Conservation (phyloP, 2,329 filamentous ascomycete genomes). For the Colletotrichum agaves region DNA sequence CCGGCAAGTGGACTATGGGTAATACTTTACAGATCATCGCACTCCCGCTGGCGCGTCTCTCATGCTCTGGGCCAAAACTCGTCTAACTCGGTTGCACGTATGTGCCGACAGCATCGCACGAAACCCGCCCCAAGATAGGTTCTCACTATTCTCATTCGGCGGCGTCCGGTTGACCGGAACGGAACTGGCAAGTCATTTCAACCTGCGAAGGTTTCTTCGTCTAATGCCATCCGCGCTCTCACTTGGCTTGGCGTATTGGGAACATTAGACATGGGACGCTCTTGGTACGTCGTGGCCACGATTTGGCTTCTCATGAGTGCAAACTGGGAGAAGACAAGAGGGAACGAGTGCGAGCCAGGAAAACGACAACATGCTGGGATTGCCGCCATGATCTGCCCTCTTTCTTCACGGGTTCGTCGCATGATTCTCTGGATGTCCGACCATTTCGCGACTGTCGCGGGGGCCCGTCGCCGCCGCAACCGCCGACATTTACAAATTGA, state of each 20-base stretch:
- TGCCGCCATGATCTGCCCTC: no score
- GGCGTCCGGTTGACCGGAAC: neutral
- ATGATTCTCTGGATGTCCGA: no score
- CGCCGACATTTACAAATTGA: neutral
- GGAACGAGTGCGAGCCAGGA: no score
- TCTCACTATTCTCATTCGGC: neutral
- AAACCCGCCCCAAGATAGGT: neutral
- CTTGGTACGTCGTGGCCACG: neutral
- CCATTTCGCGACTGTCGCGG: neutral
- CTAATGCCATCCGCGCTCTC: neutral
- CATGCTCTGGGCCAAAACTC: no score
- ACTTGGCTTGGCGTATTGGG: neutral
- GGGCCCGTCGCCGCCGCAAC: neutral
- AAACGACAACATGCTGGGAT: no score
- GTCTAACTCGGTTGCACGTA: no score
- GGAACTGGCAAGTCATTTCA: neutral
- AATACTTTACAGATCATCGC: no score
- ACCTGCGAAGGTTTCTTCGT: no score
- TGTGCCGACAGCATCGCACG: no score
- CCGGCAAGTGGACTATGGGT: no score
- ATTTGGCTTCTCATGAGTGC: neutral
- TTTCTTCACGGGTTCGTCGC: no score
- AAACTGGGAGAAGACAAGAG: neutral
- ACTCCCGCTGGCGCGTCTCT: no score
- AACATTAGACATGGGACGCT: neutral